phyloP scores from a whole-genome alignment of 129 eudicot genomes.

The Flaveria linearis region DNA sequence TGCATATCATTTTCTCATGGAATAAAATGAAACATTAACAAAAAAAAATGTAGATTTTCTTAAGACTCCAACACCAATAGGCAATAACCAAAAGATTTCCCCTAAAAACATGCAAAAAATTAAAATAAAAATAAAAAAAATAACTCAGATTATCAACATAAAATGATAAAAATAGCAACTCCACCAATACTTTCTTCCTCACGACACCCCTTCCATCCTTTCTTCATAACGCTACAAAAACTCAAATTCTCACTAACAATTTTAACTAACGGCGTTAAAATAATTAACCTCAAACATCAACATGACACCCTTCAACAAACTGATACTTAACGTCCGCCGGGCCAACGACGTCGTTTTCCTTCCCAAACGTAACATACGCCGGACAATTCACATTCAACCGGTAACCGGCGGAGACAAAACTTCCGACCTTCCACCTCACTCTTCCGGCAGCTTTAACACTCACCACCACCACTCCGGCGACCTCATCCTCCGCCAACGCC shows the following conservation, averaged over 20 bases:
- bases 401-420: conserved; percentile 49
- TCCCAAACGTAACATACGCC: conserved; percentile 54
- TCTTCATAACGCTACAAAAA: conserved; percentile 12
- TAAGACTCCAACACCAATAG: too few relatives aligned
- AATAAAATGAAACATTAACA: too few relatives aligned
- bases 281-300: conserved; percentile 42
- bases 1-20: too few relatives aligned
- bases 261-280: conserved; percentile 25
- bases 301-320: conserved; percentile 50
- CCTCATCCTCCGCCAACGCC: conserved; percentile 43
- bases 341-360: not conserved
- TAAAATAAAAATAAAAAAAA: too few relatives aligned
- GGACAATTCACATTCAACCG: conserved; percentile 69
- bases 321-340: conserved; percentile 59
- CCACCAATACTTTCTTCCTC: not conserved
- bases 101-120: not conserved
- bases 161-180: not conserved
- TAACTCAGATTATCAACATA: not conserved
- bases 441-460: conserved; percentile 50
- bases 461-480: conserved; percentile 53
- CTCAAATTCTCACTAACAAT: conserved; percentile 13
- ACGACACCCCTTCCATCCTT: not conserved
- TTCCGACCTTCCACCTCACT: conserved; percentile 79
- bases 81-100: not conserved
- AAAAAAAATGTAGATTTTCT: too few relatives aligned